These are phyloP conservation scores for Anthostomella pinea DNA, from an alignment of 2,329 filamentous ascomycete species.

Conservation along the genomic window DNA sequence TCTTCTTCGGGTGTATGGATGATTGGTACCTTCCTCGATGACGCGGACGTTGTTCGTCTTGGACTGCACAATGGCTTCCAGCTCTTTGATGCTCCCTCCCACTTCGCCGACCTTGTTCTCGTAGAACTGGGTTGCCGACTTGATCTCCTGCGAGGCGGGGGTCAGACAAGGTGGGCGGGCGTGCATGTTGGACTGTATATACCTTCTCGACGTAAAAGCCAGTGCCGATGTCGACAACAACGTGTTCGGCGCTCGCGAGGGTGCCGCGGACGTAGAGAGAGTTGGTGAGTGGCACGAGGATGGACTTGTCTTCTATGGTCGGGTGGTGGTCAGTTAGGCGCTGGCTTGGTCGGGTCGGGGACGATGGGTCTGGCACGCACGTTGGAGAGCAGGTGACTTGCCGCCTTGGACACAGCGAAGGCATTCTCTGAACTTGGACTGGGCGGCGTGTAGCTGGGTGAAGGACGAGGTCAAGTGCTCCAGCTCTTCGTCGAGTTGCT, in stretches of 20 bases:
- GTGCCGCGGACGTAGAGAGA: slow-evolving; percentile 90
- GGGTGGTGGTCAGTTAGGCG: background rate
- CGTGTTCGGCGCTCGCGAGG: slow-evolving; percentile 69
- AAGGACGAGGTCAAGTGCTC: slow-evolving; percentile 91
- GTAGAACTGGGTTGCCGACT: slow-evolving; percentile 56
- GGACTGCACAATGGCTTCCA: slow-evolving; percentile 55
- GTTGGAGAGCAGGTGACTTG: slow-evolving; percentile 36
- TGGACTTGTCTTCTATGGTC: slow-evolving; percentile 44
- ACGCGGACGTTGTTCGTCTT: slow-evolving; percentile 84
- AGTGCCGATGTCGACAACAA: slow-evolving; percentile 42
- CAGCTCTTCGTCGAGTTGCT: slow-evolving; percentile 93
- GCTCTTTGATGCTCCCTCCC: slow-evolving; percentile 51
- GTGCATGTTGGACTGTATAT: background rate
- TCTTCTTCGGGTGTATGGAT: background rate
- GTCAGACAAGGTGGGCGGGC: slow-evolving; percentile 9
- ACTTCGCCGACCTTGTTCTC: slow-evolving; percentile 54
- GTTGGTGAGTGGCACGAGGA: slow-evolving; percentile 91
- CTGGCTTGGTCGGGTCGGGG: background rate
- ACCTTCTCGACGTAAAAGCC: slow-evolving; percentile 71
- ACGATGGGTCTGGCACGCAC: slow-evolving; percentile 16
- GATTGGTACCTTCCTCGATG: slow-evolving; percentile 76
- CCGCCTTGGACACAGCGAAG: slow-evolving; percentile 70
- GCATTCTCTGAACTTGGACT: slow-evolving; percentile 90
- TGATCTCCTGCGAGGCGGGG: slow-evolving; percentile 42
- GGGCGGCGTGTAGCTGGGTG: slow-evolving; percentile 82